Base-by-base conservation (phyloP, 345 rosid species). In the Trapa incisa region DNA sequence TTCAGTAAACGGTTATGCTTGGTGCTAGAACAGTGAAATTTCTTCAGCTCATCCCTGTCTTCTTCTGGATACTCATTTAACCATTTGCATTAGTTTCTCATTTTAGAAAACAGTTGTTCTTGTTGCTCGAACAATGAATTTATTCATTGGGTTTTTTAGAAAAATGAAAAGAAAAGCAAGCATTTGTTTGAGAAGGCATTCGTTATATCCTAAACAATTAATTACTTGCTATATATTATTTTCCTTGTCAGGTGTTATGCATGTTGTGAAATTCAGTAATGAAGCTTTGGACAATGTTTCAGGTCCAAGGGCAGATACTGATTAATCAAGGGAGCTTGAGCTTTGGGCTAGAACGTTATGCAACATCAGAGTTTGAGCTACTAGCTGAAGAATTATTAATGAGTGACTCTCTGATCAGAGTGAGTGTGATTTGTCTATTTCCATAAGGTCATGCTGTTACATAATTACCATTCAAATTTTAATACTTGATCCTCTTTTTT, bases 231-330 rank as follows among this genome's bases (percentile, higher is more conserved):
- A 58, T 32, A 4, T 32, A 32, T 58, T 58, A 54, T 58, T 32
- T 22, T 58, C 63, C 37, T 10, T 58, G 32, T 58, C 16, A 11
- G 29, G 37, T 33, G 9, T 2, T 8, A 29, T 29, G 22, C 11
- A 22, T 54, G 35, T 29, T 14, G 9, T 2, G 17, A 22, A n/a
- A 6, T 54, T n/a, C 15, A 32, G 8, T 15, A 15, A 50, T 50
- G 56, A 38, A 22, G 63, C 37, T 56, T 36, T 69, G 65, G 33
- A 29, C 39, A 35, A 14, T 61, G 60, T 69, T 80, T 64, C 71
- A 95, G 99, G 99, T 95, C 65, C 96, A 86, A 74, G 99, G 99
- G 64, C 99, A 95, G 75, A 86, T 95, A 71, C 78, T 91, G 68
- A 72, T 87, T 65, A 76, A 86, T 60, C 74, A 77, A 45, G 98